Percentiles rank a stretch among this genome's conserved stretches.
Conservation (phyloP, 2,329 filamentous ascomycete genomes). For the Fusarium bactridioides region DNA sequence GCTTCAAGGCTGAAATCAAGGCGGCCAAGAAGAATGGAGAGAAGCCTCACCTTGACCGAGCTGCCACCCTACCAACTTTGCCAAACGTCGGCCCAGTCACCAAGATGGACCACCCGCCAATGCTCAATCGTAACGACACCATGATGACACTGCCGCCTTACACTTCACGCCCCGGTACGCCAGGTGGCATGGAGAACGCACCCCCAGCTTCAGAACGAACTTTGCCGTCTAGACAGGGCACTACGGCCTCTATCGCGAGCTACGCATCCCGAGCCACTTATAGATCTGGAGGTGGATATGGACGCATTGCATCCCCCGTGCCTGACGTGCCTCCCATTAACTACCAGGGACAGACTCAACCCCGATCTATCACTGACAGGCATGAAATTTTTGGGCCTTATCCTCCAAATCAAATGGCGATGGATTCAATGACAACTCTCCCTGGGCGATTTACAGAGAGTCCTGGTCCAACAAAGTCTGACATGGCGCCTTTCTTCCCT, state of each 20-base stretch:
- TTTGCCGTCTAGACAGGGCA: constrained; percentile 57
- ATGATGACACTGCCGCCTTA: constrained; percentile 69
- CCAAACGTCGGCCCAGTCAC: constrained; percentile 49
- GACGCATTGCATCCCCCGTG: constrained; percentile 48
- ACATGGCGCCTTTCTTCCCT: constrained; percentile 45
- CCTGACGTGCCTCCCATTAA: constrained; percentile 46
- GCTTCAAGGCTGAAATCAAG: constrained; percentile 59
- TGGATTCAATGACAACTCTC: constrained; percentile 7
- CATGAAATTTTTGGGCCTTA: constrained; percentile 44
- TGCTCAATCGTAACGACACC: constrained; percentile 66
- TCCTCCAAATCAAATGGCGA: constrained; percentile 25
- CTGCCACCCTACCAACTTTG: constrained; percentile 74
- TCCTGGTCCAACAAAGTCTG: constrained; percentile 41
- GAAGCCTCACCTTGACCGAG: constrained; percentile 57
- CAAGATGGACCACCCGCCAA: constrained; percentile 64
- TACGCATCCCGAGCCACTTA: constrained; percentile 72
- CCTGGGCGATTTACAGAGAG: constrained; percentile 43
- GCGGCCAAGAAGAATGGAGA: constrained; percentile 63
- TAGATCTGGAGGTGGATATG: constrained; percentile 60
- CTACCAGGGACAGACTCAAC: constrained; percentile 39
- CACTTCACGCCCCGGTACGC: constrained; percentile 65
- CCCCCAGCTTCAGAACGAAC: constrained; percentile 61
- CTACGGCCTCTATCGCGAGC: constrained; percentile 65
- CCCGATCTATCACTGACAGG: constrained; percentile 49
- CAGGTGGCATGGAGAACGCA: constrained; percentile 61